phyloP scores from a whole-genome alignment of 140 eudicot species.

The Stevia rebaudiana region DNA sequence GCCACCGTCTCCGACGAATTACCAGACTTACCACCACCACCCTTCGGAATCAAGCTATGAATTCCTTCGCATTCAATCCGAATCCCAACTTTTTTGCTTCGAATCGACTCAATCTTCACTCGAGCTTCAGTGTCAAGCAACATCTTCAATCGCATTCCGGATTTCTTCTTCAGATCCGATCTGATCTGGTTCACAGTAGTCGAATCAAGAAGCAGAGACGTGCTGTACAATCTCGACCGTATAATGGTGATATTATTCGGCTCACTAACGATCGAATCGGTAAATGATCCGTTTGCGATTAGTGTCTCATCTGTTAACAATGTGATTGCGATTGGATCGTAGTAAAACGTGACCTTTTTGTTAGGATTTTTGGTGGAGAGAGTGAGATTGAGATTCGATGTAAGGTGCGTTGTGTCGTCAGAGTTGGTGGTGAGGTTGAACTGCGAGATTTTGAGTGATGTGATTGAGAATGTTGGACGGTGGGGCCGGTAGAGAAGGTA shows the following conservation, averaged over 20 bases:
- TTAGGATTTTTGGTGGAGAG: conserved; percentile 62
- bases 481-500: conserved; percentile 67
- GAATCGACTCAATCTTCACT: conserved; percentile 54
- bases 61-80: conserved; percentile 57
- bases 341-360: conserved; percentile 33
- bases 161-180: conserved; percentile 63
- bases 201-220: conserved; percentile 38
- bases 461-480: conserved; percentile 53
- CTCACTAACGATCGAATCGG: conserved; percentile 27
- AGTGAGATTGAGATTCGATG: conserved; percentile 45
- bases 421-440: conserved; percentile 53
- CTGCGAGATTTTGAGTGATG: conserved; percentile 45
- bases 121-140: conserved; percentile 50
- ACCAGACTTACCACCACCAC: conserved; percentile 26
- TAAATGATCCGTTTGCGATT: conserved; percentile 45
- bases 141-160: conserved; percentile 42
- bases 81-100: conserved; percentile 53
- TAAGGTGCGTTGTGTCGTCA: conserved; percentile 52
- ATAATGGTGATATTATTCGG: conserved; percentile 40
- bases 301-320: conserved; percentile 18
- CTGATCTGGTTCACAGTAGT: conserved; percentile 32
- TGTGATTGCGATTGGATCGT: conserved; percentile 44
- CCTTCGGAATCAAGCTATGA: conserved; percentile 48
- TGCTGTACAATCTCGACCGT: conserved; percentile 26
- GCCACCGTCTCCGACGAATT: conserved; percentile 23